Base-by-base conservation (phyloP, 2,329 filamentous ascomycete genomes). In the Ilyonectria destructans region DNA sequence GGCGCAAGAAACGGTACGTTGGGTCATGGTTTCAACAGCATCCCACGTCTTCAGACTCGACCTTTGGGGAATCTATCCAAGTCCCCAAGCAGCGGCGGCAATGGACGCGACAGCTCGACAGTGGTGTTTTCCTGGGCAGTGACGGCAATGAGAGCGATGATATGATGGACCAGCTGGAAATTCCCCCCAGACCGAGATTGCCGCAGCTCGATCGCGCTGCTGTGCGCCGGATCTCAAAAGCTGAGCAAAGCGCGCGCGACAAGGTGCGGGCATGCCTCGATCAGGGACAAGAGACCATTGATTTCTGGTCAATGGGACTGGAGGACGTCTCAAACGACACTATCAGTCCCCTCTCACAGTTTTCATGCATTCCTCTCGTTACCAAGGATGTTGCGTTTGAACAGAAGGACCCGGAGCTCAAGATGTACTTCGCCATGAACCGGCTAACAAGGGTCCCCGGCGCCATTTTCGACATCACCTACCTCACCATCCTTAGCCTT, bases 21-120 rank as follows among this genome's bases (percentile, higher is more conserved):
- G 92, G 92, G 4, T 86, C 90, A 5, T 94, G 91, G 92, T 93
- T 88, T 78, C 86, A 87, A 67, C 90, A 91, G 76, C 85, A 85
- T 46, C 85, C 83, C n/a, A 80, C 78, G 4, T 87, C 86, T 6
- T 84, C 85, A 1, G 86, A 88, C 69, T 85, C 85, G 1, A 78
- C 82, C 8, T 84, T 86, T 65, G 79, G 81, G 48, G 85, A 87
- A 13, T 74, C 77, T 21, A 68, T 75, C 71, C 63, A 80, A 72
- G 29, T 77, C 77, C 31, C 74, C 23, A 83, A 82, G 74, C 78
- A 77, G 15, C 90, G 87, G 77, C 84, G 89, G 45, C 83, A 83
- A 15, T 82, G 92, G 60, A 82, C 85, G 73, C 85, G 89, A 58
- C 88, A 91, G 71, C 82, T 88, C 65, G 92, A 94, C 79, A 93